Evolutionary conservation across 108 stramenopile species (phyloP).

Genomic region (Pinguiococcus pyrenoidosus): DNA sequence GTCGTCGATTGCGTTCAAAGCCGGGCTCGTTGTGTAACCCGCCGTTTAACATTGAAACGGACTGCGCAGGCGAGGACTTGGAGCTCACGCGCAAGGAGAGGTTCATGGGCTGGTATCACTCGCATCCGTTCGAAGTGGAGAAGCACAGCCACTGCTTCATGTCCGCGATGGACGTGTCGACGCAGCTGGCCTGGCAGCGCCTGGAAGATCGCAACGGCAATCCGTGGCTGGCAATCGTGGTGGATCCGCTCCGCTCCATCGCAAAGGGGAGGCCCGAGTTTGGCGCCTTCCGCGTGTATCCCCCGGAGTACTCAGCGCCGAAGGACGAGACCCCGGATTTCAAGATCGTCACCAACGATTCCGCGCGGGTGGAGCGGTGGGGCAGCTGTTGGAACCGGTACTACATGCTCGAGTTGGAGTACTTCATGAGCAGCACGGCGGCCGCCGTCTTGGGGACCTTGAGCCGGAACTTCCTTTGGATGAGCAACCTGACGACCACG

Average conservation of each 20-base stretch:
- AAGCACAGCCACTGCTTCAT: constrained; percentile 78
- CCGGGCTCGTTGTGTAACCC: too few species aligned
- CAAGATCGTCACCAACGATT: constrained; percentile 49
- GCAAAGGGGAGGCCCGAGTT: constrained; percentile 59
- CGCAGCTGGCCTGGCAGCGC: constrained; percentile 88
- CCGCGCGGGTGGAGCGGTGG: constrained; percentile 41
- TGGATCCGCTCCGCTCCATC: constrained; percentile 23
- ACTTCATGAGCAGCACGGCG: constrained; percentile 55
- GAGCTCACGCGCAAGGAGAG: constrained; percentile 61
- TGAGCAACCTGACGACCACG: constrained; percentile 44
- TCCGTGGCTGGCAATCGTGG: constrained; percentile 87
- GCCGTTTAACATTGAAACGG: too few species aligned
- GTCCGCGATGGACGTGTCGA: constrained; percentile 74
- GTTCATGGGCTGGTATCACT: constrained; percentile 81
- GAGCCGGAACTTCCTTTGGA: constrained; percentile 76
- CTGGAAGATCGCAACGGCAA: constrained; percentile 86
- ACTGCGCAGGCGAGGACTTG: too few species aligned
- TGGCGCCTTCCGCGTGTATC: constrained; percentile 89
- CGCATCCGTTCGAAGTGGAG: constrained; percentile 85
- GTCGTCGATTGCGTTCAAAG: too few species aligned
- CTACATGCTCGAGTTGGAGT: constrained; percentile 67
- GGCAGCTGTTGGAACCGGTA: constrained; percentile 90
- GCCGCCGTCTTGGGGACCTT: constrained; percentile 47
- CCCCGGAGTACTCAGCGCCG: constrained; percentile 66
- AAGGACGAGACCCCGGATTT: constrained; percentile 76